Conservation (phyloP, 2,329 filamentous ascomycete genomes). For the Passalora sequoiae region DNA sequence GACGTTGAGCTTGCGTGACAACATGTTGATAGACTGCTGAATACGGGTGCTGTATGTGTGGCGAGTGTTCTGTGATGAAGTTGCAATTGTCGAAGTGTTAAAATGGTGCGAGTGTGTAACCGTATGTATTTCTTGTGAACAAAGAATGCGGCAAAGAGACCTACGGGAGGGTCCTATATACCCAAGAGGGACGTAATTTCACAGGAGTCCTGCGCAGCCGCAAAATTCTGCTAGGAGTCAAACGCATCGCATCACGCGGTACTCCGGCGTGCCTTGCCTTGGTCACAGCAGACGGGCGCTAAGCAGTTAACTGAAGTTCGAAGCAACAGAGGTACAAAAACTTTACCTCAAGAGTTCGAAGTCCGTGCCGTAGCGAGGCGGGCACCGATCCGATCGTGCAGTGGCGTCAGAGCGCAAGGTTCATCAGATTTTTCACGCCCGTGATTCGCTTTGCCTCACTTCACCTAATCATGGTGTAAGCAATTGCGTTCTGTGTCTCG, state of each 20-base stretch:
- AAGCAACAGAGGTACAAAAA: conserved; percentile 6
- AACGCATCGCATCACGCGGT: conserved; percentile 18
- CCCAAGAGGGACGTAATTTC: conserved; percentile 1
- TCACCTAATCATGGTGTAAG: neutral
- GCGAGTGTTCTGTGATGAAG: conserved; percentile 2
- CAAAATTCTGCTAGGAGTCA: conserved; percentile 12
- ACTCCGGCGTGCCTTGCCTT: conserved; percentile 11
- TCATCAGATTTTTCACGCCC: neutral
- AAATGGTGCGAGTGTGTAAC: conserved; percentile 1
- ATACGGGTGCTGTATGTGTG: conserved; percentile 10
- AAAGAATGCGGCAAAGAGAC: conserved; percentile 3
- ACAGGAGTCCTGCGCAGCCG: neutral
- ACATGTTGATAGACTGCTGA: conserved; percentile 27
- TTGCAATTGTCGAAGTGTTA: neutral
- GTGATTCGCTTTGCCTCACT: neutral
- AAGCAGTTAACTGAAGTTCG: conserved; percentile 20
- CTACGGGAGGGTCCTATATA: conserved; percentile 4
- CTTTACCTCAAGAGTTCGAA: neutral
- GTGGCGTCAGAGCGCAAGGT: conserved; percentile 3
- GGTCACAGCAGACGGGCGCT: too few relatives aligned
- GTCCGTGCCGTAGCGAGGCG: too few relatives aligned
- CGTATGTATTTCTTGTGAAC: conserved; percentile 11
- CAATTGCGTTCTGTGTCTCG: conserved; percentile 8
- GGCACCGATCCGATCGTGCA: too few relatives aligned
- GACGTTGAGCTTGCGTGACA: conserved; percentile 47